Evolutionary conservation across 164 flowering plant genomes (phyloP).

Genomic region (Santalum album): DNA sequence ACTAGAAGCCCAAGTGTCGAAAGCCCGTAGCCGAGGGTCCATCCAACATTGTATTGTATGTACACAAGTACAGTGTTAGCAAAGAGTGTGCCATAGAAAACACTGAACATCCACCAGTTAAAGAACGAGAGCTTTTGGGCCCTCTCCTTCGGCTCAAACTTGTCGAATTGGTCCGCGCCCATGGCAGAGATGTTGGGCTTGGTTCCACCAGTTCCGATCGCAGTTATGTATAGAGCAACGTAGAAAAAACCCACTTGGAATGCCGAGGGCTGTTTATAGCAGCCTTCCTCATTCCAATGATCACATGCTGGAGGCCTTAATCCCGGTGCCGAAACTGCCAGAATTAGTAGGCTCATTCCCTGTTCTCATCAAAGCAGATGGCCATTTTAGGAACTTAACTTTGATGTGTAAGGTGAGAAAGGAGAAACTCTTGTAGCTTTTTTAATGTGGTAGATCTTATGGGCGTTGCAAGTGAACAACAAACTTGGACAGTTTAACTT

Average conservation of each 20-base stretch:
- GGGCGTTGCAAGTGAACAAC: no score
- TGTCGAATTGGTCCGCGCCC: constrained; percentile 67
- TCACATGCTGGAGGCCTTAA: constrained; percentile 40
- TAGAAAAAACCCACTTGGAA: constrained; percentile 49
- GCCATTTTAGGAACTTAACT: not conserved
- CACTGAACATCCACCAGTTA: constrained; percentile 59
- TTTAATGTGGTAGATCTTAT: no score
- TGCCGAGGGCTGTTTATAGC: constrained; percentile 22
- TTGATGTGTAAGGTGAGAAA: no score
- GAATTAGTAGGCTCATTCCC: constrained; percentile 54
- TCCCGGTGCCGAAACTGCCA: constrained; percentile 34
- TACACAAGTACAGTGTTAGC: constrained; percentile 43
- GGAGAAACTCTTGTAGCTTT: no score
- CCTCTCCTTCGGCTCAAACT: constrained; percentile 45
- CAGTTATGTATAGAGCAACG: constrained; percentile 40
- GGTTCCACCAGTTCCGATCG: constrained; percentile 57
- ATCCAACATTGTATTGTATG: constrained; percentile 56
- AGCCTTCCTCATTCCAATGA: constrained; percentile 10
- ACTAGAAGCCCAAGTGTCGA: constrained; percentile 36
- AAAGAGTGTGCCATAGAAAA: constrained; percentile 51
- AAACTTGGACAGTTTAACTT: no score
- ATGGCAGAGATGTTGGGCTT: constrained; percentile 68
- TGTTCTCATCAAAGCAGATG: constrained; percentile 12
- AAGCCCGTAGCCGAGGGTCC: constrained; percentile 40
- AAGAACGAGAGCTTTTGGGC: constrained; percentile 53